Conservation (phyloP, 2,329 filamentous ascomycete species). For the Alternaria solani region DNA sequence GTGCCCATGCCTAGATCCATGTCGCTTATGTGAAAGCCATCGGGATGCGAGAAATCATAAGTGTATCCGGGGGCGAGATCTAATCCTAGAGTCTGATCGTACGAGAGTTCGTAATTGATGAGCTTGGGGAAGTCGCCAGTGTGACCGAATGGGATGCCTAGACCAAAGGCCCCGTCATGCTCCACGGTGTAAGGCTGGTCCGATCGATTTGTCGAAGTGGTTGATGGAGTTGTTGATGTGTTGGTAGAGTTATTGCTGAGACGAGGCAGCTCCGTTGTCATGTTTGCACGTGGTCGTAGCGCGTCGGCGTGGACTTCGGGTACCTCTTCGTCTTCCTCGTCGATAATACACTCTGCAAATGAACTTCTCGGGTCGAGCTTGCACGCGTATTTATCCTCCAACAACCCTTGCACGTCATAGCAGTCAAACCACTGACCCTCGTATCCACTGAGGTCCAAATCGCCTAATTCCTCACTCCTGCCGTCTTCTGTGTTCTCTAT, state of each 20-base stretch:
- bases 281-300: neutral
- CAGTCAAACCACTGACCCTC: slow-evolving; percentile 80
- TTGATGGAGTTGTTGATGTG: slow-evolving; percentile 2
- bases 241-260: slow-evolving; percentile 8
- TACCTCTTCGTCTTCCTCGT: slow-evolving; percentile 35
- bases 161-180: slow-evolving; percentile 26
- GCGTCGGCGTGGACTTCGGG: neutral
- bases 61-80: slow-evolving; percentile 44
- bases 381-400: slow-evolving; percentile 68
- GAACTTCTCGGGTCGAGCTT: slow-evolving; percentile 68
- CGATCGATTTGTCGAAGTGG: slow-evolving; percentile 1
- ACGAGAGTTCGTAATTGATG: slow-evolving; percentile 30
- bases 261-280: slow-evolving; percentile 7
- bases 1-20: slow-evolving; percentile 29
- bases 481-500: slow-evolving; percentile 25
- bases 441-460: slow-evolving; percentile 67
- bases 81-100: slow-evolving; percentile 45
- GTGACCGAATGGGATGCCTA: slow-evolving; percentile 31
- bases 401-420: slow-evolving; percentile 78
- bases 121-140: slow-evolving; percentile 21
- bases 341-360: slow-evolving; percentile 60
- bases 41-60: slow-evolving; percentile 22
- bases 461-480: slow-evolving; percentile 31
- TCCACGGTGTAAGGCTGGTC: slow-evolving; percentile 11
- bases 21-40: slow-evolving; percentile 15